Evolutionary conservation across 805 yeast genomes (phyloP), one percentile per base, ranked within the genome.

Genomic region (Saturnispora bothae): DNA sequence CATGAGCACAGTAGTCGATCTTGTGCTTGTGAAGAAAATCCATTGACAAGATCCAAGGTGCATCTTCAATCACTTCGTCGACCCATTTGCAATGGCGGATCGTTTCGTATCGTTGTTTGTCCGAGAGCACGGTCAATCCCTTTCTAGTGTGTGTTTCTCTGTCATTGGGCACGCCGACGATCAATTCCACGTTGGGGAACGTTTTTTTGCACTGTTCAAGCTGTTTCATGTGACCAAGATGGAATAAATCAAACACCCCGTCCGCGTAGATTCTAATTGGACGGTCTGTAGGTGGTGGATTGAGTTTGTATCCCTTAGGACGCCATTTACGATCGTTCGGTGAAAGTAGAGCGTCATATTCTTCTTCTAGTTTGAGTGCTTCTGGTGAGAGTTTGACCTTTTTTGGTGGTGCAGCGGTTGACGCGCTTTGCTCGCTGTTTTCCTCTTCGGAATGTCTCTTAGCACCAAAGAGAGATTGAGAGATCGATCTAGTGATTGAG

Each of bases 1-100:
- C 98, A 60, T 92, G 98, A 2, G 98, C 98, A 43, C 89, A 96
- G 52, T 85, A 92, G 59, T 92, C 98, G 48, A 92, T 85, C 39
- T 76, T 65, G 60, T 92, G 95, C 49, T 80, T 61, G 34, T 65
- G 65, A 47, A 92, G 61, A 51, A 92, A 92, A 32, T 80, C 85
- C 39, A 85, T 74, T 3, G 86, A 81, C 20, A 92, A 86, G 49
- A 82, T 73, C 98, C 98, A 92, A 12, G 98, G 98, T 2, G 96
- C 95, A 57, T 83, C 67, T 21, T 89, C 86, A 39, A 92, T 69
- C 21, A 92, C 97, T 58, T 92, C 97, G 57, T 92, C 97, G 18
- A 92, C 98, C 98, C 98, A 92, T 51, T 68, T 76, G 60, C 98
- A 92, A 61, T 92, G 98, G 43, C 72, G 71, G 43, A 92, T 65